Conservation (phyloP, 2,329 filamentous ascomycete genomes). For the Mycocentrospora acerina region DNA sequence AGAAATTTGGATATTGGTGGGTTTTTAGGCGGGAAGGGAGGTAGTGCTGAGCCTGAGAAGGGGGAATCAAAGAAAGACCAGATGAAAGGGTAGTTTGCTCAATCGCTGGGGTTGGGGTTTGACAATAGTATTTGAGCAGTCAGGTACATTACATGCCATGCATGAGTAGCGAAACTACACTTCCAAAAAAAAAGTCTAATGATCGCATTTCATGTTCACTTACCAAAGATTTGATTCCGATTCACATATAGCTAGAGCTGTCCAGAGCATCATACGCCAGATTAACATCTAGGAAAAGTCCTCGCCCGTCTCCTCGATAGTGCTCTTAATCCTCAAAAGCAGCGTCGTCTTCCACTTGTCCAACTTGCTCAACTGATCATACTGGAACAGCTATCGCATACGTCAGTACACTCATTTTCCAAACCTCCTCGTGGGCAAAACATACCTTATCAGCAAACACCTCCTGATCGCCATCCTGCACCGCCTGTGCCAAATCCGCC, state of each 20-base stretch:
- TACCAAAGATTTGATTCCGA: too few species aligned
- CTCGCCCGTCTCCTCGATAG: conserved; percentile 71
- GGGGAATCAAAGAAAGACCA: neutral
- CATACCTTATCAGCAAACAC: conserved; percentile 72
- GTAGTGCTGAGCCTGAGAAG: conserved; percentile 3
- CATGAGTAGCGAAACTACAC: too few species aligned
- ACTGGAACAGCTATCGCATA: conserved; percentile 69
- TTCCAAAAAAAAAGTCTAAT: too few species aligned
- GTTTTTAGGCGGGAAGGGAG: conserved; percentile 5
- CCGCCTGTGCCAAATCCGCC: conserved; percentile 70
- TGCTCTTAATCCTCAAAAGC: conserved; percentile 78
- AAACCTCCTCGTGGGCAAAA: conserved; percentile 53
- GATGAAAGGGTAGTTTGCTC: too few species aligned
- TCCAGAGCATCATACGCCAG: too few species aligned
- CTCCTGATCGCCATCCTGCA: conserved; percentile 79
- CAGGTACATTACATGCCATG: too few species aligned
- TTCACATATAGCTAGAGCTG: too few species aligned
- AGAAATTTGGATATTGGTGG: conserved; percentile 24
- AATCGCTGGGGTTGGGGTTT: too few species aligned
- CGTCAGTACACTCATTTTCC: conserved; percentile 4
- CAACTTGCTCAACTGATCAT: conserved; percentile 87
- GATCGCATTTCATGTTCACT: too few species aligned
- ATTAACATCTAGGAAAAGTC: conserved; percentile 60
- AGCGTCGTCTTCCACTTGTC: conserved; percentile 97
- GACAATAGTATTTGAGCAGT: too few species aligned